A percentile compares a stretch with the other conserved stretches of the same genome.
phyloP scores from a whole-genome alignment of 1,284 basidiomycete species.

The Grifola frondosa region DNA sequence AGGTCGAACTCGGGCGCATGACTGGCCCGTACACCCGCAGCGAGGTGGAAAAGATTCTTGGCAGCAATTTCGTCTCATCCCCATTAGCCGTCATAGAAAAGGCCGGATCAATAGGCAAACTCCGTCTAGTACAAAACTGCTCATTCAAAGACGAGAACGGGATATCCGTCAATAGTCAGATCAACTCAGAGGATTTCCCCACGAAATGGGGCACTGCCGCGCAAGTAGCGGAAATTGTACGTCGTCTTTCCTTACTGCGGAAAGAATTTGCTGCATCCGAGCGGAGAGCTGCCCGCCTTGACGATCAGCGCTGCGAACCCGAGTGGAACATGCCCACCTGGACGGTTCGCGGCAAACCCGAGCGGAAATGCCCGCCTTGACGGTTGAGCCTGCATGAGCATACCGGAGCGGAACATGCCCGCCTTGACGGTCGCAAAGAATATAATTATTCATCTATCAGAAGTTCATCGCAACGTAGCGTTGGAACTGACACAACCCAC shows the following conservation, averaged over 20 bases:
- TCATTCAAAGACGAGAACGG: slow-evolving; percentile 9
- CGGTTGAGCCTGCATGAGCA: too few species aligned
- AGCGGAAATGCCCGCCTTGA: too few species aligned
- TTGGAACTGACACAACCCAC: too few species aligned
- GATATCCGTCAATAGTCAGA: slow-evolving; percentile 30
- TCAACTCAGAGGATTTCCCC: slow-evolving; percentile 31
- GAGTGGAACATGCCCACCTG: too few species aligned
- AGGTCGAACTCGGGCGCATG: slow-evolving; percentile 28
- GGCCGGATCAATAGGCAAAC: slow-evolving; percentile 2
- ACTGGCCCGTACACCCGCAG: slow-evolving; percentile 32
- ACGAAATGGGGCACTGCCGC: slow-evolving; percentile 31
- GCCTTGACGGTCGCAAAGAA: too few species aligned
- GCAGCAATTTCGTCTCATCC: slow-evolving; percentile 22
- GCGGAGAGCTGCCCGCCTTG: too few species aligned
- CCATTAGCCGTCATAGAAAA: slow-evolving; percentile 21
- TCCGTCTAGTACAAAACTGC: slow-evolving; percentile 13
- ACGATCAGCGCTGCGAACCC: too few species aligned
- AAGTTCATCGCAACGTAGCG: not conserved
- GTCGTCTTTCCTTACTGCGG: slow-evolving; percentile 13
- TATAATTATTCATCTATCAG: not conserved
- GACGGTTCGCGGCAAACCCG: too few species aligned
- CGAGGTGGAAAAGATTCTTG: slow-evolving; percentile 28
- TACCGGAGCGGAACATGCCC: too few species aligned
- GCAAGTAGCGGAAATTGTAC: slow-evolving; percentile 30
- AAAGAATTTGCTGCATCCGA: not conserved